Evolutionary conservation across 345 rosid species (phyloP), one percentile per base, ranked within the genome.

Genomic region (Gynandropsis gynandra): DNA sequence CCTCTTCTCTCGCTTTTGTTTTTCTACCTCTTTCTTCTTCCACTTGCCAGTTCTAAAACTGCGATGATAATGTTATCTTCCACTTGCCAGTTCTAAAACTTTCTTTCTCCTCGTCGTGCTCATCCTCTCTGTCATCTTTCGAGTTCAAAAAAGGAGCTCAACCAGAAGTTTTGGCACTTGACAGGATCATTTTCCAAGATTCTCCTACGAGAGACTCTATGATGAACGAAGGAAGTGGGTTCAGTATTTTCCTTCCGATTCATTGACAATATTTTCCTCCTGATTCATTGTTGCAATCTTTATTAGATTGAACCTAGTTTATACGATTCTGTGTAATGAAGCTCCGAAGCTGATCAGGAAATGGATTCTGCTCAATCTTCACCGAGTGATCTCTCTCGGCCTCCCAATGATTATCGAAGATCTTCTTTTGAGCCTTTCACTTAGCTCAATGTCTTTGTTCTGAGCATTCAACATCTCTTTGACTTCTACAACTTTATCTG

Each of bases 391-490:
- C 7, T 4, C 68, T 21, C 60, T 82, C 1, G 96, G 96, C 12
- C 72, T 87, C n/a, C 98, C 96, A 0, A 54, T 51, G 13, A 14
- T 40, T 14, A 1, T 87, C 0, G 89, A 90, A 61, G 89, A 70
- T 63, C 75, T 72, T 45, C 67, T 47, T 64, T 72, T 77, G 52
- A 69, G 65, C 52, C 75, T 76, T 46, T 73, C 66, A 64, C 70
- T 66, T 46, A 74, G 54, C 71, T 87, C 80, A 47, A 67, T 61
- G 74, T 87, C 98, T 76, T 81, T 78, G 48, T 79, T 75, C 27
- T 87, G 83, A 47, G 70, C 61, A 19, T 72, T 79, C 93, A 96
- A 90, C 95, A 90, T 84, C 71, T 90, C 98, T 54, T 69, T 80
- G 50, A 82, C 83, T 69, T 90, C 95, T 53, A 82, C 85, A 39